Evolutionary conservation across 306 rosid species (phyloP), one percentile per base, ranked within the genome.

Genomic region (Lithocarpus polystachyus): DNA sequence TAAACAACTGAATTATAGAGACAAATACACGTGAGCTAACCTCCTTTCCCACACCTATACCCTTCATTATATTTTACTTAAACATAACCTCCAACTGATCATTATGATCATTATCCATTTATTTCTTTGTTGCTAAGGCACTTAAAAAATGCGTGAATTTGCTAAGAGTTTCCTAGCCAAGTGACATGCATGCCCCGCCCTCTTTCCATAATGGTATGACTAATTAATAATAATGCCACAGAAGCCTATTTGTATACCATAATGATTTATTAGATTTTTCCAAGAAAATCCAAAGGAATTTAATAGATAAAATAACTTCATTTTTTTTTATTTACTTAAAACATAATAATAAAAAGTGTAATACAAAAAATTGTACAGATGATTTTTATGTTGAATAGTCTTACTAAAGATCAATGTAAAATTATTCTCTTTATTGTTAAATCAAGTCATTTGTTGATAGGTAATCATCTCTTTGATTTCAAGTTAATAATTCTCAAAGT

Each of bases 1-100:
- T 74, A 78, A 87, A 60, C 88, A 90, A 89, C 89, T 81, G 86
- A 84, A 80, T 86, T 79, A 48, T 48, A 17, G 85, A 80, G 91
- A 92, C 94, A 88, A 24, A 80, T 89, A 90, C 97, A 89, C 94
- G 95, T 90, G 94, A 92, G 77, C 95, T 83, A 92, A 90, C 93
- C 82, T 80, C 89, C 90, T 87, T 89, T 85, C 81, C 89, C 85
- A 81, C 82, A 82, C 85, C 86, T 73, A 51, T 59, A 23, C 75
- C 51, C 26, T 82, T 77, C 57, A 70, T 79, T 87, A 79, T 59
- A 48, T 86, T 77, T 83, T 74, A 75, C 84, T 83, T 87, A 77
- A 87, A 84, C 90, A 87, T 85, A 79, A 82, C 85, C 84, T 73
- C 73, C 80, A 80, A 73, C 71, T 81, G 73, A 57, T 55, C 17